Conservation (phyloP, 2,329 filamentous ascomycete genomes). For the Claviceps quebecensis region DNA sequence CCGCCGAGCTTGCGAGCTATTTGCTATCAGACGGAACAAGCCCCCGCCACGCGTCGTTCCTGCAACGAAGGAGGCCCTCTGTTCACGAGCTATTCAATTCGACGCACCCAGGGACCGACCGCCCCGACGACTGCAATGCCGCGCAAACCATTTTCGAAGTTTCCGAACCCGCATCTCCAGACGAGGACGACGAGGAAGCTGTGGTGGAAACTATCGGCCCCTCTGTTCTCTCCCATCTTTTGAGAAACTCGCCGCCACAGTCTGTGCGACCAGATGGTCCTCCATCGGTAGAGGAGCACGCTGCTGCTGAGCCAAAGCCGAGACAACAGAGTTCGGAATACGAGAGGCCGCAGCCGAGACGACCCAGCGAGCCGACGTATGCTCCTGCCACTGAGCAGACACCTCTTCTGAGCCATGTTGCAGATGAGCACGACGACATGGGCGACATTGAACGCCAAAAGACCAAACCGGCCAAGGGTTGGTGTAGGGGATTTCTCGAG, state of each 20-base stretch:
- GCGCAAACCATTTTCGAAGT: constrained; percentile 46
- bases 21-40: constrained; percentile 52
- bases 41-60: constrained; percentile 29
- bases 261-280: constrained; percentile 11
- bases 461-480: constrained; percentile 15
- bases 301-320: background rate
- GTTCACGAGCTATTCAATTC: constrained; percentile 14
- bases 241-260: constrained; percentile 34
- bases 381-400: constrained; percentile 27
- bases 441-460: constrained; percentile 40
- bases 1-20: constrained; percentile 73
- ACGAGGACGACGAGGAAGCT: constrained; percentile 8
- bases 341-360: constrained; percentile 5
- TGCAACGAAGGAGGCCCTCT: constrained; percentile 22
- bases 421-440: constrained; percentile 17
- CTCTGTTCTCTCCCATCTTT: constrained; percentile 34
- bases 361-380: constrained; percentile 3
- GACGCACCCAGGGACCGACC: constrained; percentile 11
- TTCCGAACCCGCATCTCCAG: constrained; percentile 30
- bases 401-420: constrained; percentile 28
- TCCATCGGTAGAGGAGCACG: background rate
- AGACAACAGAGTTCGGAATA: constrained; percentile 1
- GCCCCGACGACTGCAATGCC: constrained; percentile 12
- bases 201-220: constrained; percentile 14
- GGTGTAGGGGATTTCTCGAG: constrained; percentile 20